Conservation (phyloP, 2,329 filamentous ascomycete genomes). For the Penicillium sp. region DNA sequence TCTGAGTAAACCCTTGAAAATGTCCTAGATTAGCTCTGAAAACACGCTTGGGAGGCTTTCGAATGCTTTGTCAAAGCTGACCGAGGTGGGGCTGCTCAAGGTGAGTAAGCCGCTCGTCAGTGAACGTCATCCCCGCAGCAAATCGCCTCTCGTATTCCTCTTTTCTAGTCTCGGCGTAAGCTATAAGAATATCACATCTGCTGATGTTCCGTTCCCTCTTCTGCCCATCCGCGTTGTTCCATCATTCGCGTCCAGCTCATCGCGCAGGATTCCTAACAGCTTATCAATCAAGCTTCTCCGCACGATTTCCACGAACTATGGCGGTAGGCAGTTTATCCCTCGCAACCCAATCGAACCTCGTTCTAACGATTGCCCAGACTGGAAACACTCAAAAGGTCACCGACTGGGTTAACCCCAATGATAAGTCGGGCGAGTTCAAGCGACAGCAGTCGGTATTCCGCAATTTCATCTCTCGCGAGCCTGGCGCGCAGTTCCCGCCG, state of each 20-base stretch:
- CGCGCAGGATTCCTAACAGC: constrained; percentile 10
- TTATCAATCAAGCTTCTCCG: constrained; percentile 19
- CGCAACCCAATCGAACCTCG: neutral
- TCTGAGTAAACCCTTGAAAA: neutral
- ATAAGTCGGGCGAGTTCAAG: constrained; percentile 89
- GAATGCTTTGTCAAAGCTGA: constrained; percentile 30
- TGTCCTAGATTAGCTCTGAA: neutral
- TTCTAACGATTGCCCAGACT: constrained; percentile 16
- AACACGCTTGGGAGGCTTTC: neutral
- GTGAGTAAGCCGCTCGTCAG: constrained; percentile 24
- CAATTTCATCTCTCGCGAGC: constrained; percentile 70
- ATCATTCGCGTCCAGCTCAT: constrained; percentile 17
- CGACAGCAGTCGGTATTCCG: constrained; percentile 81
- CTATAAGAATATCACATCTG: constrained; percentile 9
- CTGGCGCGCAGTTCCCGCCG: constrained; percentile 72
- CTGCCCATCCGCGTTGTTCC: constrained; percentile 21
- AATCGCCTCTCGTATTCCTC: constrained; percentile 1
- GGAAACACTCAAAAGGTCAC: constrained; percentile 60
- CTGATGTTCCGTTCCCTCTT: constrained; percentile 28
- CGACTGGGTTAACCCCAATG: constrained; percentile 75
- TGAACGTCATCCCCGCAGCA: constrained; percentile 13
- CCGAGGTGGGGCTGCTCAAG: constrained; percentile 11
- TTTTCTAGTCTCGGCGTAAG: neutral
- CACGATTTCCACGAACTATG: constrained; percentile 31
- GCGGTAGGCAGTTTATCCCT: constrained; percentile 26